Base-by-base conservation (phyloP, 2,329 filamentous ascomycete species). In the Aspergillus sp. region DNA sequence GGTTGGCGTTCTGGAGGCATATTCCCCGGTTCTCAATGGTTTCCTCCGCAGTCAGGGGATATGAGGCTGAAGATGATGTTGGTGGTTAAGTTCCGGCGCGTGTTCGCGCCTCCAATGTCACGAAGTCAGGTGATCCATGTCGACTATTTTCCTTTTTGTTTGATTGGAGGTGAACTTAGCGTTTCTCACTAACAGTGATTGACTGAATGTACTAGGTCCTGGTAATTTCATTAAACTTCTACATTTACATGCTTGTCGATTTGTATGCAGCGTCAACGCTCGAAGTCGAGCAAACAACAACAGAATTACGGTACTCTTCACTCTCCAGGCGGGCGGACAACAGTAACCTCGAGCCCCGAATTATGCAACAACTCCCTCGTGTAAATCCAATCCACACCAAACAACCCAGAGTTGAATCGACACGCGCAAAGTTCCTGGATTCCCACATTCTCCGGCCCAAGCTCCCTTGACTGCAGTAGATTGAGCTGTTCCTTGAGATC, bases 401-500 rank as follows among this genome's bases (percentile, higher is more conserved):
- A 87, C 34, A 81, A 68, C 0, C 82, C 84, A 24, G 82, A 80
- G 64, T 87, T 87, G 62, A 87, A 83, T 57, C 77, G 78, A 61
- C 81, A 83, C 55, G 82, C 80, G 57, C 77, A 77, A 0, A 85
- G 60, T 15, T 71, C 71, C 11, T 13, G 18, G 4, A 62, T 64
- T 0, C 74, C 64, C 4, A 22, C n/a, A 17, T 38, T 52, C 7
- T 57, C 59, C 9, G 34, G 30, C 9, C 24, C 38, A 8, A 30
- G 12, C 15, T 63, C 58, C 13, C 22, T 61, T 34, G 34, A 17
- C 22, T 45, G 36, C 24, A 72, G 63, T 22, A 67, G 64, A 17
- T 66, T 65, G 15, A 84, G 66, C 61, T 81, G 72, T 38, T 61
- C 60, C 39, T 82, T 68, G 63, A 86, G 64, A 67, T 83, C 76